These are phyloP conservation scores for Xylaria digitata DNA, from an alignment of 2,329 filamentous ascomycete species.

Conservation along the genomic window DNA sequence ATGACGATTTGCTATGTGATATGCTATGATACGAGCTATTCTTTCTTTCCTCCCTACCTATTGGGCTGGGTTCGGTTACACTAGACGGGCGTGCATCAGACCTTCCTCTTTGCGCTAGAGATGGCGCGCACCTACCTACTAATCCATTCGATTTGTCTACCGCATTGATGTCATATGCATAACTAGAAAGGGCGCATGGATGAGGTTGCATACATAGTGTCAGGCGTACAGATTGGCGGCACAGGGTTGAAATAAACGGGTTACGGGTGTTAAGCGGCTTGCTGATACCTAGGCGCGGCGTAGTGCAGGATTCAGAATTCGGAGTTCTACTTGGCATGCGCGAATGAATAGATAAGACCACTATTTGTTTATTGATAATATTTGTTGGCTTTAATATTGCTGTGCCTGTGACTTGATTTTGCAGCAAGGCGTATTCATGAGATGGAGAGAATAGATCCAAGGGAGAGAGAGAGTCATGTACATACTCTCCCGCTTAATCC, in stretches of 20 bases:
- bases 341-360: neutral
- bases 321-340: constrained; percentile 18
- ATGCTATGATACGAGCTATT: constrained; percentile 16
- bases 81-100: too few relatives aligned
- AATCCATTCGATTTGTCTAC: neutral
- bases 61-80: neutral
- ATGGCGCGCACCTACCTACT: neutral
- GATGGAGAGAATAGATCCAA: too few relatives aligned
- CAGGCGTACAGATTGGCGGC: neutral
- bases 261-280: neutral
- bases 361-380: neutral
- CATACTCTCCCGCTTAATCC: too few relatives aligned
- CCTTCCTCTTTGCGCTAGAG: too few relatives aligned
- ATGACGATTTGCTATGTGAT: constrained; percentile 35
- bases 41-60: neutral
- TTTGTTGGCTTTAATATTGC: too few relatives aligned
- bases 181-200: neutral
- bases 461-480: too few relatives aligned
- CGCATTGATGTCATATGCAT: neutral
- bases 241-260: neutral
- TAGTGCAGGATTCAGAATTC: constrained; percentile 9
- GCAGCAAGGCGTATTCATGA: too few relatives aligned
- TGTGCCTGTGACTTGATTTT: too few relatives aligned
- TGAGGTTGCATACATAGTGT: neutral
- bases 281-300: neutral